phyloP scores from a whole-genome alignment of 257 asterid species.

The Petrea volubilis region DNA sequence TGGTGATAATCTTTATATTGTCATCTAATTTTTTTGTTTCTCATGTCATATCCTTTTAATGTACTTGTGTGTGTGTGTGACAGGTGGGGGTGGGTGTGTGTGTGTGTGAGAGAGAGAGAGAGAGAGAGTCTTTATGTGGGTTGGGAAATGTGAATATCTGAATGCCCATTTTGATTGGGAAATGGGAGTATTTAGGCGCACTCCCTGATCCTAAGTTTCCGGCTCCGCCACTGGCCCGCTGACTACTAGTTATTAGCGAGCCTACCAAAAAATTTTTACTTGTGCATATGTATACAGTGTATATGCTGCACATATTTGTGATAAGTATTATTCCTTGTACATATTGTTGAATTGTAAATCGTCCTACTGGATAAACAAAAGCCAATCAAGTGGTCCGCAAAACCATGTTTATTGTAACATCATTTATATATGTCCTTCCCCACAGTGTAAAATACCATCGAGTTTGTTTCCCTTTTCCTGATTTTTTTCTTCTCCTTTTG shows the following conservation, averaged over 20 bases:
- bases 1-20: too few relatives aligned
- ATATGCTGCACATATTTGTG: not conserved
- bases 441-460: not conserved
- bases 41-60: too few relatives aligned
- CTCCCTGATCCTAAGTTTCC: too few relatives aligned
- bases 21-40: too few relatives aligned
- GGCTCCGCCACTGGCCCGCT: conserved; percentile 25
- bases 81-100: not conserved
- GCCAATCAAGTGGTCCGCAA: conserved; percentile 22
- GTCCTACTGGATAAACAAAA: conserved; percentile 12
- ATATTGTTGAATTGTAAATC: not conserved
- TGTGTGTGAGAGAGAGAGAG: not conserved
- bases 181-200: too few relatives aligned
- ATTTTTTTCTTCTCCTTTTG: too few relatives aligned
- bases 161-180: conserved; percentile 1
- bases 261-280: conserved; percentile 8
- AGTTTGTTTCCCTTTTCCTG: not conserved
- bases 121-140: not conserved
- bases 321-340: not conserved
- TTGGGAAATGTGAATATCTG: conserved; percentile 24
- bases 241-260: conserved; percentile 7
- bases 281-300: not conserved
- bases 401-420: not conserved
- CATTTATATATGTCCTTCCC: not conserved
- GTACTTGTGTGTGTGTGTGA: too few relatives aligned